Conservation (phyloP, 345 rosid species). For the Durio zibethinus region DNA sequence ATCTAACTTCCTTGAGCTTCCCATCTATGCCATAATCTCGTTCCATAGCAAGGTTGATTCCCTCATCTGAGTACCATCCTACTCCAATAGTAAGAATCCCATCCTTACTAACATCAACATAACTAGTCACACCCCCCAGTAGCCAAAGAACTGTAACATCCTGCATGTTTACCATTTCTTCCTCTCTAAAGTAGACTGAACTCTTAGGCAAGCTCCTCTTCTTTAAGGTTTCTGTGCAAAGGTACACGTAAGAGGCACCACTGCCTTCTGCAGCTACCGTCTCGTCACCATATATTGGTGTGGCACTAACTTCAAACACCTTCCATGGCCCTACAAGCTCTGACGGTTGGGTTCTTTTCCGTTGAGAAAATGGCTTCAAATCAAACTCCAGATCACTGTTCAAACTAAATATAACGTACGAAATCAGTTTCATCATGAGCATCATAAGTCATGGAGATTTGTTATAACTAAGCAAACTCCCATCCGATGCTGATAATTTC, state of each 20-base stretch:
- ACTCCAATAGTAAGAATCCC: slow-evolving; percentile 77
- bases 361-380: slow-evolving; percentile 65
- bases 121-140: slow-evolving; percentile 75
- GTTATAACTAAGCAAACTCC: not conserved
- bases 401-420: slow-evolving; percentile 14
- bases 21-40: slow-evolving; percentile 86
- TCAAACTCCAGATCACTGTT: slow-evolving; percentile 56
- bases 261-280: slow-evolving; percentile 25
- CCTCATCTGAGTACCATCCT: slow-evolving; percentile 93
- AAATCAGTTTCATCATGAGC: slow-evolving; percentile 6
- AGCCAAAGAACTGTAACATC: slow-evolving; percentile 78
- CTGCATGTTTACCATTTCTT: slow-evolving; percentile 73
- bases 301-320: slow-evolving; percentile 84
- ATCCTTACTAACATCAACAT: slow-evolving; percentile 67
- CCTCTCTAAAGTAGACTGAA: slow-evolving; percentile 62
- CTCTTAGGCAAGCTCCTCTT: slow-evolving; percentile 71
- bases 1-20: slow-evolving; percentile 72
- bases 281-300: slow-evolving; percentile 69
- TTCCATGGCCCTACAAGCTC: slow-evolving; percentile 90
- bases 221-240: slow-evolving; percentile 80
- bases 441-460: not conserved
- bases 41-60: slow-evolving; percentile 88
- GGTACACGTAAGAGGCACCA: slow-evolving; percentile 53
- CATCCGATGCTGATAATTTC: not conserved
- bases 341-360: slow-evolving; percentile 63